These are phyloP conservation scores for Pelargonium myrrhifolium DNA, from an alignment of 441 rosid genomes.

Conservation along the genomic window DNA sequence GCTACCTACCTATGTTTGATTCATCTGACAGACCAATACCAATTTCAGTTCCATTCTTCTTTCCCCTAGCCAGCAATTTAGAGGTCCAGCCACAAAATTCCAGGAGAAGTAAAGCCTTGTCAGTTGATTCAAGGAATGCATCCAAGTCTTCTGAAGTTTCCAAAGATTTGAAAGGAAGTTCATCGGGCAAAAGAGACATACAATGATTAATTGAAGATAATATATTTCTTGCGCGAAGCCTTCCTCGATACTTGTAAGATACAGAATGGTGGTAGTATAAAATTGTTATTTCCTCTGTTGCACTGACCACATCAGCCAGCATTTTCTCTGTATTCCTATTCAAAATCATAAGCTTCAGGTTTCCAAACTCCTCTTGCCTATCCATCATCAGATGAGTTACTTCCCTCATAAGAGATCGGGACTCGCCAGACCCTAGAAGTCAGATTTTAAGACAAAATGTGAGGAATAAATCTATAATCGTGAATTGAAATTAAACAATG, in stretches of 20 bases:
- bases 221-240: conserved; percentile 48
- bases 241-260: conserved; percentile 64
- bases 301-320: conserved; percentile 63
- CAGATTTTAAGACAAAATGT: conserved; percentile 2
- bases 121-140: conserved; percentile 60
- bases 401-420: conserved; percentile 66
- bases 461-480: not conserved
- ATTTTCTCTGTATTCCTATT: conserved; percentile 52
- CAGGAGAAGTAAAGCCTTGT: conserved; percentile 55
- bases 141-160: conserved; percentile 43
- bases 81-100: conserved; percentile 86
- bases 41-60: conserved; percentile 40
- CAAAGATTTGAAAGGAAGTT: conserved; percentile 45
- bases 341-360: conserved; percentile 51
- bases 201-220: conserved; percentile 47
- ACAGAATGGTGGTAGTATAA: conserved; percentile 58
- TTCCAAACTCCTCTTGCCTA: conserved; percentile 31
- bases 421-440: conserved; percentile 79
- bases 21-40: conserved; percentile 22
- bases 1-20: not conserved
- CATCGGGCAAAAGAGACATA: conserved; percentile 37
- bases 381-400: conserved; percentile 32
- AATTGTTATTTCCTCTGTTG: conserved; percentile 38
- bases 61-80: conserved; percentile 32
- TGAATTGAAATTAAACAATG: not conserved